Conservation (phyloP, 2,329 filamentous ascomycete genomes). For the Alternaria alternata region DNA sequence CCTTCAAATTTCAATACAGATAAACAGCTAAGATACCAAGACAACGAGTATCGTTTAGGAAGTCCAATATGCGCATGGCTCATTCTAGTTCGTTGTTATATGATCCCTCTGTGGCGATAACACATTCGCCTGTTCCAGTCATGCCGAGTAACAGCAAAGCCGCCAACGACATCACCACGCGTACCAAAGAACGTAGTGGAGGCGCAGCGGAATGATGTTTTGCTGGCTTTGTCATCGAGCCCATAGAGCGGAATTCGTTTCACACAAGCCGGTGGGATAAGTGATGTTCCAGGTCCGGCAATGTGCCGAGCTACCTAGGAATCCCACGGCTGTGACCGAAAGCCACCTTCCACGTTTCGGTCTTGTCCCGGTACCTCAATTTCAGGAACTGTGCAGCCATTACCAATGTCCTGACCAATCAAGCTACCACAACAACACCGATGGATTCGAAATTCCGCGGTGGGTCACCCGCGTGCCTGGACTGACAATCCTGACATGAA, state of each 20-base stretch:
- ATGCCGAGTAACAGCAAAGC: neutral
- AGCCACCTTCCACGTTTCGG: conserved; percentile 9
- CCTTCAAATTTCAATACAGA: neutral
- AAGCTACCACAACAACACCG: neutral
- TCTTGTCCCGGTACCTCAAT: conserved; percentile 9
- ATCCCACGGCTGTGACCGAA: conserved; percentile 3
- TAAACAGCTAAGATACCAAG: neutral
- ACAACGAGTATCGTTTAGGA: neutral
- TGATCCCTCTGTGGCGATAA: neutral
- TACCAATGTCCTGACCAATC: conserved; percentile 6
- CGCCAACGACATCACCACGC: neutral
- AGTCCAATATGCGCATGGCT: neutral
- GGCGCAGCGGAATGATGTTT: neutral
- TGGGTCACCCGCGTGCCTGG: conserved; percentile 14
- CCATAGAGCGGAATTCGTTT: neutral
- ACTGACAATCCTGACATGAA: conserved; percentile 16
- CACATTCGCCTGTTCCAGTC: neutral
- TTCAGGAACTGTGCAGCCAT: conserved; percentile 1
- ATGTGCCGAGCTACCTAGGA: neutral
- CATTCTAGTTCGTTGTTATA: neutral
- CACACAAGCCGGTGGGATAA: neutral
- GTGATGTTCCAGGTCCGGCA: conserved; percentile 3
- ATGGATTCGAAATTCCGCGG: conserved; percentile 1
- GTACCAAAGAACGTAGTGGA: neutral
- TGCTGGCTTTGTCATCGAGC: neutral